Evolutionary conservation across 495 filamentous ascomycete genomes (phyloP).

Genomic region (Pyrenopolyporus hunteri): DNA sequence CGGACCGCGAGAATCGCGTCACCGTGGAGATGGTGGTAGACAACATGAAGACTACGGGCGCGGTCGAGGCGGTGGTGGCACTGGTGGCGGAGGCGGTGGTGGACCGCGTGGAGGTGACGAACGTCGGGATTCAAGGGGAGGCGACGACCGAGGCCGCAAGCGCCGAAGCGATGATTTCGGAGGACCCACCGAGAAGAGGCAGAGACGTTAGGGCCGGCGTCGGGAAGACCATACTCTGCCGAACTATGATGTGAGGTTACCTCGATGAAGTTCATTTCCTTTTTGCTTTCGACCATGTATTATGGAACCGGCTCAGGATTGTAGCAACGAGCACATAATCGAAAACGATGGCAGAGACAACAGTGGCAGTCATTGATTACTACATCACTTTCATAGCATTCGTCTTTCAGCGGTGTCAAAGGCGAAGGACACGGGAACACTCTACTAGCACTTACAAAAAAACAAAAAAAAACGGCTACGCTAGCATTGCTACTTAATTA

Average conservation of each 20-base stretch:
- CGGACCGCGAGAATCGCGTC: conserved; percentile 42
- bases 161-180: conserved; percentile 49
- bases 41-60: conserved; percentile 45
- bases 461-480: conserved; percentile 1
- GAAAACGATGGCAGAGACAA: conserved; percentile 12
- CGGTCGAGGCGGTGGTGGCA: conserved; percentile 37
- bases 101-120: conserved; percentile 38
- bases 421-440: neutral
- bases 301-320: conserved; percentile 28
- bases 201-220: conserved; percentile 38
- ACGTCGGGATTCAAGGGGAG: conserved; percentile 40
- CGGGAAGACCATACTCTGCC: conserved; percentile 14
- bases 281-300: conserved; percentile 39
- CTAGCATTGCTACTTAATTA: conserved; percentile 5
- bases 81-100: conserved; percentile 28
- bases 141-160: conserved; percentile 44
- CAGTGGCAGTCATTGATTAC: conserved; percentile 22
- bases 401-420: conserved; percentile 12
- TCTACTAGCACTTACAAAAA: conserved; percentile 14
- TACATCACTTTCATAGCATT: conserved; percentile 32
- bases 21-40: conserved; percentile 40
- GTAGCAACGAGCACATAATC: conserved; percentile 16
- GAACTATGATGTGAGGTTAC: conserved; percentile 14
- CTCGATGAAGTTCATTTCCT: conserved; percentile 14
- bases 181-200: conserved; percentile 42